Percentiles rank a stretch among this genome's conserved stretches.
Conservation (phyloP, 2,329 filamentous ascomycete species). For the Clonostachys rosea region DNA sequence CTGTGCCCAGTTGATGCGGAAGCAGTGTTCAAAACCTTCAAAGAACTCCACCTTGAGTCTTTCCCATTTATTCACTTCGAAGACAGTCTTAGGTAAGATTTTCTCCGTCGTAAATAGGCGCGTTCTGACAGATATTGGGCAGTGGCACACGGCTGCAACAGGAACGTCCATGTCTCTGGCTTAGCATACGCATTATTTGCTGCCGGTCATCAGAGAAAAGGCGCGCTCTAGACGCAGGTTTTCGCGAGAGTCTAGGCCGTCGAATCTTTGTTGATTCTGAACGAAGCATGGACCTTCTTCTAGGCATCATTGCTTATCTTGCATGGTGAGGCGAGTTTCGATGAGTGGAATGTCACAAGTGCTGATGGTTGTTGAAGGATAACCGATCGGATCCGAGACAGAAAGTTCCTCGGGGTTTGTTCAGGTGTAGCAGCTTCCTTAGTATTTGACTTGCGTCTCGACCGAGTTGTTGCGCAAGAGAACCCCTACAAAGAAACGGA, state of each 20-base stretch:
- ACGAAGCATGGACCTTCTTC: constrained; percentile 43
- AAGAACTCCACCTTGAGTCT: constrained; percentile 26
- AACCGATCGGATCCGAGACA: neutral
- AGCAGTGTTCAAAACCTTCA: constrained; percentile 31
- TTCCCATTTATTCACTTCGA: constrained; percentile 40
- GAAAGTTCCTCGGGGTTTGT: neutral
- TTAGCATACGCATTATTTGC: constrained; percentile 40
- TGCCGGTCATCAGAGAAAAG: constrained; percentile 34
- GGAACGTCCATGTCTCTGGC: constrained; percentile 42
- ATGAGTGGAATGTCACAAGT: neutral
- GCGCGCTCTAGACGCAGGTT: constrained; percentile 25
- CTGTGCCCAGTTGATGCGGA: constrained; percentile 29
- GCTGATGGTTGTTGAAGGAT: no score
- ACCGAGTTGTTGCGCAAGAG: constrained; percentile 3
- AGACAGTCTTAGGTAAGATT: constrained; percentile 11
- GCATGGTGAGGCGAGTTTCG: constrained; percentile 1
- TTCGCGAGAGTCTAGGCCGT: constrained; percentile 37
- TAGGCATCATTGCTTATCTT: constrained; percentile 39
- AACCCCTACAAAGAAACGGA: constrained; percentile 7
- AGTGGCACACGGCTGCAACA: constrained; percentile 29
- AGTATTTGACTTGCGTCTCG: constrained; percentile 9
- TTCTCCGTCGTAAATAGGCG: neutral
- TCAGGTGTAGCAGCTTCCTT: neutral
- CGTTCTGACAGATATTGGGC: neutral
- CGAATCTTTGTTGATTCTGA: constrained; percentile 41